A percentile compares a stretch with the other conserved stretches of the same genome.
phyloP scores from a whole-genome alignment of 139 green algal species.

The Haematococcus lacustris region DNA sequence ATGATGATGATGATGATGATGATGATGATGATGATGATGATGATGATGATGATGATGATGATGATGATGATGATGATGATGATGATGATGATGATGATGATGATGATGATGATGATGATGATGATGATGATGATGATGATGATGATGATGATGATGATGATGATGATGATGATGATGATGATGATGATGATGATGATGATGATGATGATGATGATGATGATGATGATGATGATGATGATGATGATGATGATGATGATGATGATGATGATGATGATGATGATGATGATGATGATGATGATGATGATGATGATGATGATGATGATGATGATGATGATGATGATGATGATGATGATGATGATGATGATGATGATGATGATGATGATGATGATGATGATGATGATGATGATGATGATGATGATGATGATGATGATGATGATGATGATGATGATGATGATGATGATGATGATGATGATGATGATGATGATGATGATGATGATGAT shows the following conservation, averaged over 20 bases:
- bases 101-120: constrained; percentile 3
- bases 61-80: constrained; percentile 4
- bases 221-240: constrained; percentile 3
- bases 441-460: constrained; percentile 3
- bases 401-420: constrained; percentile 3
- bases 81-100: constrained; percentile 3
- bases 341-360: constrained; percentile 3
- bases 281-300: constrained; percentile 3
- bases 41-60: constrained; percentile 3
- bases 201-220: constrained; percentile 3
- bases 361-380: constrained; percentile 4
- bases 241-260: constrained; percentile 4
- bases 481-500: constrained; percentile 4
- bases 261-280: constrained; percentile 3
- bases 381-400: constrained; percentile 3
- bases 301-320: constrained; percentile 4
- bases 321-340: constrained; percentile 3
- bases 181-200: constrained; percentile 4
- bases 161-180: constrained; percentile 3
- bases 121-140: constrained; percentile 4
- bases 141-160: constrained; percentile 3
- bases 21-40: constrained; percentile 3
- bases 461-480: constrained; percentile 3
- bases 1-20: constrained; percentile 4
- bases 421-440: constrained; percentile 4